phyloP scores from a whole-genome alignment of 805 yeast species.

The Kodamaea kakaduensis region DNA sequence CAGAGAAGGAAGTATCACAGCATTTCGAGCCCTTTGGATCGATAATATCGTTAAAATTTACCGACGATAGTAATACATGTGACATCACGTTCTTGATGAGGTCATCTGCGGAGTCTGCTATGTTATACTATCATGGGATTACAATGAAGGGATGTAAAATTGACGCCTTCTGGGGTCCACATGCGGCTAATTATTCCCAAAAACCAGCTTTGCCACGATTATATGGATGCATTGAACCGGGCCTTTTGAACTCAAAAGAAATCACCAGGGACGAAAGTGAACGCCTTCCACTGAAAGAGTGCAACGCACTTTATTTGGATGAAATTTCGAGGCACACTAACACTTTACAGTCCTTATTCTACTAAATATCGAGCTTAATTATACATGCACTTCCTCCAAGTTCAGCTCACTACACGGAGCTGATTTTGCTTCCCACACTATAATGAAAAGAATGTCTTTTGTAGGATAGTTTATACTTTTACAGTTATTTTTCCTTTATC shows the following conservation, averaged over 20 bases:
- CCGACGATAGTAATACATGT: conserved; percentile 21
- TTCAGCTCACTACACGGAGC: too few relatives aligned
- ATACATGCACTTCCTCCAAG: too few relatives aligned
- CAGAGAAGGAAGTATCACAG: conserved; percentile 57
- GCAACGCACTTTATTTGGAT: conserved; percentile 18
- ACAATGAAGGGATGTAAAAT: conserved; percentile 27
- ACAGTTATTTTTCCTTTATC: too few relatives aligned
- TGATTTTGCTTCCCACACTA: too few relatives aligned
- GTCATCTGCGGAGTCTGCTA: conserved; percentile 35
- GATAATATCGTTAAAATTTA: conserved; percentile 22
- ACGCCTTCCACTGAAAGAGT: conserved; percentile 14
- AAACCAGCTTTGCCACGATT: conserved; percentile 16
- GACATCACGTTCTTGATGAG: conserved; percentile 27
- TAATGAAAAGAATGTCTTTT: too few relatives aligned
- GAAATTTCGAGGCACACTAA: conserved; percentile 2
- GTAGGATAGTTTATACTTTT: too few relatives aligned
- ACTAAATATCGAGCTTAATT: not conserved
- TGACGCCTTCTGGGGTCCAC: conserved; percentile 31
- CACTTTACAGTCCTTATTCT: conserved; percentile 3
- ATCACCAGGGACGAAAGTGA: conserved; percentile 13
- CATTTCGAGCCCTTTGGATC: conserved; percentile 66
- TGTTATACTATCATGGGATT: conserved; percentile 29
- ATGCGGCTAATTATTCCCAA: conserved; percentile 8
- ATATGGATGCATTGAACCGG: conserved; percentile 12
- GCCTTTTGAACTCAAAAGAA: not conserved